Base-by-base conservation (phyloP, 2,329 filamentous ascomycete species). In the Pezicula rhizophila region DNA sequence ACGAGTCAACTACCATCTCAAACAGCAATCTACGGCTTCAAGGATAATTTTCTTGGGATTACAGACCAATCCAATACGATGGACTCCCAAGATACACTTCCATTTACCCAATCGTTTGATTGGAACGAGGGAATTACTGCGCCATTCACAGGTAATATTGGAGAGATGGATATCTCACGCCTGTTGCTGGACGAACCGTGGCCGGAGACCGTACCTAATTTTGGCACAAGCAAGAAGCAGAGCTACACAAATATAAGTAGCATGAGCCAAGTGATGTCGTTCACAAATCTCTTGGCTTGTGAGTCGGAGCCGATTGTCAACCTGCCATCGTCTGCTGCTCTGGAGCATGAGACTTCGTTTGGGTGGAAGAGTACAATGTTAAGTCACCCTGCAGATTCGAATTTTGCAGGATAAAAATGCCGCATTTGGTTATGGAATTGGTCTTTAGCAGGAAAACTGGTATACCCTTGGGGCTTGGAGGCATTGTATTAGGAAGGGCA, bases 151-250 rank as follows among this genome's bases (percentile, higher is more conserved):
- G 70, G 69, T 3, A 68, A 53, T 44, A 66, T 70, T 8, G 73
- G 76, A 14, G 79, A 82, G 60, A 83, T 83, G 79, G 79, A 80
- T 45, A 80, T 83, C 41, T 79, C 78, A 14, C 72, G 79, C 11
- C 68, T 84, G 2, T 62, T 83, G 2, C 68, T 82, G n/a, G 77
- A 82, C 46, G 78, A 80, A 52, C 65, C 66, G 4, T 62, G 60
- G 57, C 47, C 52, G 39, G 52, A 57, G 18, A 53, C 34, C 28
- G 35, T 55, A 38, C 48, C 60, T 3, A 52, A 35, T 20, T 43
- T 54, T 20, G 51, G 31, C 43, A 42, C 52, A 12, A 61, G 57
- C 48, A 57, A 60, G 33, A 61, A 58, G 37, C 57, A 58, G 40
- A 59, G 47, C 46, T 57, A 54, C 35, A 57, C 60, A 10, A 57